Base-by-base conservation (phyloP, 169 alveolate genomes). In the Cryptosporidium xiaoi region DNA sequence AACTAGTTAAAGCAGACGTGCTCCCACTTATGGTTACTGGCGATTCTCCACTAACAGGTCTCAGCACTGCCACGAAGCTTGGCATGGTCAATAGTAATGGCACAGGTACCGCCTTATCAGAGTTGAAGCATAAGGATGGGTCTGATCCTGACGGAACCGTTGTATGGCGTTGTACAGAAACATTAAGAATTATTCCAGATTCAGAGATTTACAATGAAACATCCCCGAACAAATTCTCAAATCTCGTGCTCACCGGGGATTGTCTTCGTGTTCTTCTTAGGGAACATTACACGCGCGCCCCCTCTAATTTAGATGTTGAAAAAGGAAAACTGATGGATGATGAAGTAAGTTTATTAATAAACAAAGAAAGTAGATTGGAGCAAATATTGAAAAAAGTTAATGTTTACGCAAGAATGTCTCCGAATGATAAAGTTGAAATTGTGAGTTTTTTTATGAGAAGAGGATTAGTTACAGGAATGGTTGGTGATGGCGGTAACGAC, bases 401-500 rank as follows among this genome's bases (percentile, higher is more conserved):
- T 1, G 92, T 94, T 4, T 94, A 92, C 82, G 94, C 96, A 2
- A 69, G 96, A 31, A 89, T 93, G 94, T 92, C 94, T 2, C 96
- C 97, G 51, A 95, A 92, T 51, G 92, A 94, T 34, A 94, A 96
- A 82, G 97, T 95, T 50, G 89, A 94, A 48, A 91, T 96, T 15
- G 95, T 96, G 24, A 93, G 91, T 51, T 91, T 94, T 53, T 94
- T 94, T 60, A 94, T 91, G 65, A 83, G 92, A 50, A 92, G 92
- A 65, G 97, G 95, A 29, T 90, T 92, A 20, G 95, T 93, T 13
- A 93, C 96, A 3, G 96, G 97, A 29, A 96, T 96, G 98, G 95
- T 97, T 48, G 98, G 98, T 1, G 98, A 96, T 82, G 98, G 98
- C 3, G 96, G 97, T 20, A 96, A 96, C 82, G 98, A 96, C 93